Conservation (phyloP, 257 asterid genomes). For the Osmanthus fragrans region DNA sequence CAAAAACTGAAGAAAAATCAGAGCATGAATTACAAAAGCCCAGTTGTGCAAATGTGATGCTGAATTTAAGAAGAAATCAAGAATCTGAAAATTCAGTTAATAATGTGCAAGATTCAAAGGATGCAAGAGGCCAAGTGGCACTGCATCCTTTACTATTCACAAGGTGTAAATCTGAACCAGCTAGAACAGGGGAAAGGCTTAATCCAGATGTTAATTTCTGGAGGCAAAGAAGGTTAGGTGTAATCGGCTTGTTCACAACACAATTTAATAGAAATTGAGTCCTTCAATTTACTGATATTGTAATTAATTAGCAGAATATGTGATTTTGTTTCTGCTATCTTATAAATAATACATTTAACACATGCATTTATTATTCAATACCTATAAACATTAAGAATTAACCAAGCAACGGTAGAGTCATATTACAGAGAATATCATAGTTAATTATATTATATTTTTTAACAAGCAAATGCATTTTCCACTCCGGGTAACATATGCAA, state of each 20-base stretch:
- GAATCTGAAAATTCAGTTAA: constrained; percentile 17
- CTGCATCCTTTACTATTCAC: constrained; percentile 35
- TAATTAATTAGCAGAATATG: too few species aligned
- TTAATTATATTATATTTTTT: too few species aligned
- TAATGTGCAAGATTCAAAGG: constrained; percentile 5
- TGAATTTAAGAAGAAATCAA: constrained; percentile 25
- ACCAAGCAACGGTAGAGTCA: too few species aligned
- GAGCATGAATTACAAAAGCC: constrained; percentile 5
- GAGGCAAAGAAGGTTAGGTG: constrained; percentile 31
- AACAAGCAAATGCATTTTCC: too few species aligned
- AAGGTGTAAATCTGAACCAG: constrained; percentile 50
- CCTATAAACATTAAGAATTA: too few species aligned
- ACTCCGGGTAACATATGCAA: too few species aligned
- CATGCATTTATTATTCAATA: too few species aligned
- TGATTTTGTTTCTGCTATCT: too few species aligned
- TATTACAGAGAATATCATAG: too few species aligned
- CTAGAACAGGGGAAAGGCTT: constrained; percentile 42
- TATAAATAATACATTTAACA: too few species aligned
- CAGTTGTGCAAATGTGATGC: constrained; percentile 20
- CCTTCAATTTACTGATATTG: too few species aligned
- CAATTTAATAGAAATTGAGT: neutral
- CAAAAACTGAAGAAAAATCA: constrained; percentile 6
- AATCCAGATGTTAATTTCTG: constrained; percentile 29
- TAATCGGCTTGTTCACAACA: constrained; percentile 19
- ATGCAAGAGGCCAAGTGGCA: neutral